phyloP scores from a whole-genome alignment of 306 rosid species.

The Ormosia semicastrata region DNA sequence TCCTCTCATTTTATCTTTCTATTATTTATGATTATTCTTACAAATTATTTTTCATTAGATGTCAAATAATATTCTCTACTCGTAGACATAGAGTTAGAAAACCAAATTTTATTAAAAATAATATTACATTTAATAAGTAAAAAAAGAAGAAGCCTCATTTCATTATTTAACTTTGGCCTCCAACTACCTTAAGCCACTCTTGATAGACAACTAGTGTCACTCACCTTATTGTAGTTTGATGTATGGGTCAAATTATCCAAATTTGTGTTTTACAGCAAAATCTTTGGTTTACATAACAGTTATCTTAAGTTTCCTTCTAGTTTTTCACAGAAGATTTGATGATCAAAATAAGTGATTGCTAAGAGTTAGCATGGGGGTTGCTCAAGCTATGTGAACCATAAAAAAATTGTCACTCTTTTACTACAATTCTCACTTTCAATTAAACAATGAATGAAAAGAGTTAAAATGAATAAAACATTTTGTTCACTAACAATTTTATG shows the following conservation, averaged over 20 bases:
- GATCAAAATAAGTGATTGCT: slow-evolving; percentile 44
- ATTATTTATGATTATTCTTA: too few relatives aligned
- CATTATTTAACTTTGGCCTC: too few relatives aligned
- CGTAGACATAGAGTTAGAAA: too few relatives aligned
- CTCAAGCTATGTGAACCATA: slow-evolving; percentile 69
- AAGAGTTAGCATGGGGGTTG: slow-evolving; percentile 36
- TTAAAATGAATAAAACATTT: neutral
- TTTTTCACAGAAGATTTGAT: slow-evolving; percentile 46
- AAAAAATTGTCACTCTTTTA: slow-evolving; percentile 81
- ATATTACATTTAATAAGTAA: too few relatives aligned
- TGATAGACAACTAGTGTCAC: neutral
- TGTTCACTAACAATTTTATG: neutral
- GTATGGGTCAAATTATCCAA: slow-evolving; percentile 58
- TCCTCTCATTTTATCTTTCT: too few relatives aligned
- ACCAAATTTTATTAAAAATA: too few relatives aligned
- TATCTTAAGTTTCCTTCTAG: slow-evolving; percentile 69
- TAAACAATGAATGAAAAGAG: slow-evolving; percentile 30
- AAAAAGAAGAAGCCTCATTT: too few relatives aligned
- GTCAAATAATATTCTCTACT: too few relatives aligned
- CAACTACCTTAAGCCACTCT: too few relatives aligned
- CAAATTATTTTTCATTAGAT: too few relatives aligned
- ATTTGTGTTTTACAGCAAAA: slow-evolving; percentile 54
- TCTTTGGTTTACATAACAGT: slow-evolving; percentile 66
- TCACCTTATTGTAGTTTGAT: slow-evolving; percentile 75
- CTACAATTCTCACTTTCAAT: slow-evolving; percentile 66